Percentiles rank a stretch among this genome's conserved stretches.
These are phyloP conservation scores for Pythium scleroteichum DNA, from an alignment of 352 stramenopile species.

Conservation along the genomic window DNA sequence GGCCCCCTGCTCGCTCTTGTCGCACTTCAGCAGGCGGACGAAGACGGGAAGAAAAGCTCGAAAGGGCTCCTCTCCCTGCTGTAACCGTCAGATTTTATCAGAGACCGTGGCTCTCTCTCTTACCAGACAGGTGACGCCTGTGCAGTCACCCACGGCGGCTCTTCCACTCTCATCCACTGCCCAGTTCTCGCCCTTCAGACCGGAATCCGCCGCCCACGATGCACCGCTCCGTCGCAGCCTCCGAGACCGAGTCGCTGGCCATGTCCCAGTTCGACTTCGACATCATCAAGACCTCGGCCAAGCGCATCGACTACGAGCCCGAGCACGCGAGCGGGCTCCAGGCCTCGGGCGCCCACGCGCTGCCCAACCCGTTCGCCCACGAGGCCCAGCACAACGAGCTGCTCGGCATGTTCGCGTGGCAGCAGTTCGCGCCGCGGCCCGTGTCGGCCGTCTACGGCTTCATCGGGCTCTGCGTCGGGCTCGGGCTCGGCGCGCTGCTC, in stretches of 20 bases:
- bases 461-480: slow-evolving; percentile 21
- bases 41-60: too few species aligned
- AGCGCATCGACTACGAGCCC: slow-evolving; percentile 5
- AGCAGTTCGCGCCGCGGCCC: slow-evolving; percentile 1
- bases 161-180: too few species aligned
- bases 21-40: too few species aligned
- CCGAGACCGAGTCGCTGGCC: slow-evolving; percentile 21
- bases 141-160: too few species aligned
- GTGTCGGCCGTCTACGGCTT: slow-evolving; percentile 15
- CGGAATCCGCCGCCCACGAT: too few species aligned
- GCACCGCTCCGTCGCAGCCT: not conserved
- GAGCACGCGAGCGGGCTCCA: too few species aligned
- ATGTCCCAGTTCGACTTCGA: slow-evolving; percentile 2
- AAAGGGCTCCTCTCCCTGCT: too few species aligned
- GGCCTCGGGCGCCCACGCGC: not conserved
- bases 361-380: slow-evolving; percentile 18
- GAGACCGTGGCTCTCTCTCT: too few species aligned
- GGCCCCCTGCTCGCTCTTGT: too few species aligned
- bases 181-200: too few species aligned
- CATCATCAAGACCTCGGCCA: not conserved
- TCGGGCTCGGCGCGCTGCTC: slow-evolving; percentile 35
- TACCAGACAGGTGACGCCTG: too few species aligned
- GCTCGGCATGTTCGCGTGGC: slow-evolving; percentile 15
- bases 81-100: too few species aligned
- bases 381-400: slow-evolving; percentile 14